A percentile compares a stretch with the other conserved stretches of the same genome.
Evolutionary conservation across 2,329 filamentous ascomycete species (phyloP).

Genomic region (Fusarium aywerte): DNA sequence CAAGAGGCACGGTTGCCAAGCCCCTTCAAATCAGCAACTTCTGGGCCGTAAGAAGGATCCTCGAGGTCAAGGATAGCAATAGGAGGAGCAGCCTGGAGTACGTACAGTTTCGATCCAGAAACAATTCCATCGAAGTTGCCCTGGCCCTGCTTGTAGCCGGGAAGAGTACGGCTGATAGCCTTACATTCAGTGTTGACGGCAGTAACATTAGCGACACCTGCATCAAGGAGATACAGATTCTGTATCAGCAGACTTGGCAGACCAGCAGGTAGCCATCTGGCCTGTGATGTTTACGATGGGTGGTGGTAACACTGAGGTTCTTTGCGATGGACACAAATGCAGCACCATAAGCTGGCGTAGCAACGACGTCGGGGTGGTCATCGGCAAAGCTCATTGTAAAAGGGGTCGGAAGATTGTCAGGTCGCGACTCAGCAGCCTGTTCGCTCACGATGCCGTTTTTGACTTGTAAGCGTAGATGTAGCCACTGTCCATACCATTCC

Average conservation of each 20-base stretch:
- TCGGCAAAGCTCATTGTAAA: slow-evolving; percentile 1
- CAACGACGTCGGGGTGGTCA: background rate
- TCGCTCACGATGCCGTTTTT: background rate
- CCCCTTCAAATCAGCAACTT: background rate
- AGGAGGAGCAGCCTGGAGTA: background rate
- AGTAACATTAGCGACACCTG: background rate
- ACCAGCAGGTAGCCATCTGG: slow-evolving; percentile 2
- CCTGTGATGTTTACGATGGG: background rate
- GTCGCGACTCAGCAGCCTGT: background rate
- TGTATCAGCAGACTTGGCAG: background rate
- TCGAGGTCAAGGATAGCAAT: background rate
- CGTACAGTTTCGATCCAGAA: slow-evolving; percentile 1
- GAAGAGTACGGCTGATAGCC: background rate
- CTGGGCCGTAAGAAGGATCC: background rate
- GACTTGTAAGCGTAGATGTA: slow-evolving; percentile 3
- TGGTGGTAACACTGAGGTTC: background rate
- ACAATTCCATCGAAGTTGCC: slow-evolving; percentile 7
- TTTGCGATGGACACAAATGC: slow-evolving; percentile 1
- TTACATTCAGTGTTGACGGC: background rate
- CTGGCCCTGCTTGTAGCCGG: background rate
- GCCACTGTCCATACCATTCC: background rate
- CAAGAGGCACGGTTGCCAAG: slow-evolving; percentile 7
- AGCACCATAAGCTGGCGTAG: slow-evolving; percentile 13
- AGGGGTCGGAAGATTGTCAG: slow-evolving; percentile 4
- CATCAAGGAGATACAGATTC: slow-evolving; percentile 12